Conservation (phyloP, 805 yeast genomes). For the Cyberlindnera euphorbiae region DNA sequence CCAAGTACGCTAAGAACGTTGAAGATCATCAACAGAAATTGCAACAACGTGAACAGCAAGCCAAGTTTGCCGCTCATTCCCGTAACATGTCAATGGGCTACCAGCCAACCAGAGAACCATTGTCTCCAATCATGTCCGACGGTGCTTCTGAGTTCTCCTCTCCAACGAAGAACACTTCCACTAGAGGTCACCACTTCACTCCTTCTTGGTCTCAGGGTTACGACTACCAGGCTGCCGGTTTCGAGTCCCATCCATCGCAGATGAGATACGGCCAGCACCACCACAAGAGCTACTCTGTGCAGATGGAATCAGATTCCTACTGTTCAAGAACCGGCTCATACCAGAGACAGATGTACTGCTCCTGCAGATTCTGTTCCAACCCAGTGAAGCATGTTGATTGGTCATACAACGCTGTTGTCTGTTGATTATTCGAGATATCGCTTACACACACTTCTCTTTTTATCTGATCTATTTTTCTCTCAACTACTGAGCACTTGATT, state of each 20-base stretch:
- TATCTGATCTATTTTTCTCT: background rate
- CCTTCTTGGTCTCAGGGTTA: slow-evolving; percentile 10
- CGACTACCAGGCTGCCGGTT: slow-evolving; percentile 15
- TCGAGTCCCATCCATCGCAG: slow-evolving; percentile 9
- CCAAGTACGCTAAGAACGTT: slow-evolving; percentile 21
- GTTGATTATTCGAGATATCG: background rate
- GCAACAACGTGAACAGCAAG: slow-evolving; percentile 11
- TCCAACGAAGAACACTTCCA: slow-evolving; percentile 6
- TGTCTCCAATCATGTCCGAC: slow-evolving; percentile 20
- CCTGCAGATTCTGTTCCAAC: slow-evolving; percentile 22
- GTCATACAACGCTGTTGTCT: slow-evolving; percentile 11
- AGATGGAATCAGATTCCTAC: slow-evolving; percentile 16
- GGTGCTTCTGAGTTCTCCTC: slow-evolving; percentile 18
- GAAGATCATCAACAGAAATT: slow-evolving; percentile 20
- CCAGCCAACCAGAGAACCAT: slow-evolving; percentile 11
- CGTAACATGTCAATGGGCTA: slow-evolving; percentile 4
- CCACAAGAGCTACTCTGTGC: slow-evolving; percentile 17
- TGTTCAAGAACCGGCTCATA: slow-evolving; percentile 25
- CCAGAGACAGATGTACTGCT: slow-evolving; percentile 18
- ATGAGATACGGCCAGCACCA: slow-evolving; percentile 13
- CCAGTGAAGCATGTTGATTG: slow-evolving; percentile 21
- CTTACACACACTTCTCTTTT: no score
- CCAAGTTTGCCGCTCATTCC: slow-evolving; percentile 3
- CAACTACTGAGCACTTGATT: background rate
- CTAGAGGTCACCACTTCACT: slow-evolving; percentile 6